Evolutionary conservation across 2,329 filamentous ascomycete species (phyloP).

Genomic region (Venturiaceae sp.): DNA sequence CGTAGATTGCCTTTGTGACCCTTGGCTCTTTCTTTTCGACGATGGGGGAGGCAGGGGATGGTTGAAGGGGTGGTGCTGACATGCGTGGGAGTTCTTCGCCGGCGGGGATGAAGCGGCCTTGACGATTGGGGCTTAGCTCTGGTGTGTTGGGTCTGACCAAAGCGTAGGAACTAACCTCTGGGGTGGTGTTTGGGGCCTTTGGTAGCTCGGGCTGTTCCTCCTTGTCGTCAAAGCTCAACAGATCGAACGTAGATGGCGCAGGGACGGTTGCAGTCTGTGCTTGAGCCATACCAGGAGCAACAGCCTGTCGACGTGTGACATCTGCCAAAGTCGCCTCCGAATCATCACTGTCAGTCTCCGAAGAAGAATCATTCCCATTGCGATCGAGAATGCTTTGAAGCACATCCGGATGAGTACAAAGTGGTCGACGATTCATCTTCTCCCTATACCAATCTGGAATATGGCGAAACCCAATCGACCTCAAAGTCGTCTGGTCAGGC

Average conservation of each 20-base stretch:
- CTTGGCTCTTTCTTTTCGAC: not conserved
- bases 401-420: not conserved
- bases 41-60: not conserved
- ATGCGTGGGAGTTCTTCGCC: not conserved
- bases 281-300: too few species aligned
- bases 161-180: not conserved
- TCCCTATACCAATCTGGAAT: conserved; percentile 49
- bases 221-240: not conserved
- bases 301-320: not conserved
- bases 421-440: conserved; percentile 16
- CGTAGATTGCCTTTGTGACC: not conserved
- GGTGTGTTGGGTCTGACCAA: not conserved
- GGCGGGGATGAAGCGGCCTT: conserved; percentile 1
- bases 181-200: not conserved
- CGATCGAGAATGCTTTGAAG: not conserved
- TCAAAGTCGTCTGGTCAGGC: conserved; percentile 61
- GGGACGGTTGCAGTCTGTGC: too few species aligned
- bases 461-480: conserved; percentile 55
- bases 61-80: not conserved
- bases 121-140: too few species aligned
- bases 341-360: not conserved
- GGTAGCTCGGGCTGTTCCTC: not conserved
- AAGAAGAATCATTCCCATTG: not conserved
- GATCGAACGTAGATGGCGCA: not conserved
- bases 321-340: not conserved